Evolutionary conservation across 805 yeast species (phyloP).

Genomic region (Ogataea philodendri): DNA sequence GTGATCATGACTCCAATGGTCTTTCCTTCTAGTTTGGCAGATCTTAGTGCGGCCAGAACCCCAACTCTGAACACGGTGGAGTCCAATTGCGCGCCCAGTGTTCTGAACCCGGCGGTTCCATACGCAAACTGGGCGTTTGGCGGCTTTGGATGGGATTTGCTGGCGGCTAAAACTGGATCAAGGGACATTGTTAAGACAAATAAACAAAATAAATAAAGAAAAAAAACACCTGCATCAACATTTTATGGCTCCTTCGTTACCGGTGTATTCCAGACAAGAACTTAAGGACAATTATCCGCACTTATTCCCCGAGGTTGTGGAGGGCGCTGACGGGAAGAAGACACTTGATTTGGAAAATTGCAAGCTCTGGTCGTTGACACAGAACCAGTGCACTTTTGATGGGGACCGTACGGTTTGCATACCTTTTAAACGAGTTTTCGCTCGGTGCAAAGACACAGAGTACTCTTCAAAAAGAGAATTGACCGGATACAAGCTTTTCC

Average conservation of each 20-base stretch:
- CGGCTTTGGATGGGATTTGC: conserved; percentile 45
- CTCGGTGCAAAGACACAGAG: conserved; percentile 38
- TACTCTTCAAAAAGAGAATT: conserved; percentile 22
- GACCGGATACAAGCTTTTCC: conserved; percentile 32
- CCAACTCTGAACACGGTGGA: conserved; percentile 85
- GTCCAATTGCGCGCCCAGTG: conserved; percentile 65
- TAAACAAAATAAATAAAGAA: conserved; percentile 3
- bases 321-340: conserved; percentile 7
- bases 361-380: conserved; percentile 40
- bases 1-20: conserved; percentile 95
- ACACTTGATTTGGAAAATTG: conserved; percentile 21
- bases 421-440: conserved; percentile 48
- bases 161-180: conserved; percentile 5
- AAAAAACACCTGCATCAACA: background rate
- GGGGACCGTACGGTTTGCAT: conserved; percentile 43
- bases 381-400: conserved; percentile 47
- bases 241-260: conserved; percentile 51
- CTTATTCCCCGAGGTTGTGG: conserved; percentile 24
- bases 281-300: conserved; percentile 28
- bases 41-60: conserved; percentile 75
- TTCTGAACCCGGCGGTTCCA: conserved; percentile 98
- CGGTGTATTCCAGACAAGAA: conserved; percentile 41
- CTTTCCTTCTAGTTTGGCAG: conserved; percentile 64
- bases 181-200: conserved; percentile 3
- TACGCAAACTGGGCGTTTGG: conserved; percentile 50